phyloP scores from a whole-genome alignment of 1,284 basidiomycete genomes.

The Termitomyces sp. region DNA sequence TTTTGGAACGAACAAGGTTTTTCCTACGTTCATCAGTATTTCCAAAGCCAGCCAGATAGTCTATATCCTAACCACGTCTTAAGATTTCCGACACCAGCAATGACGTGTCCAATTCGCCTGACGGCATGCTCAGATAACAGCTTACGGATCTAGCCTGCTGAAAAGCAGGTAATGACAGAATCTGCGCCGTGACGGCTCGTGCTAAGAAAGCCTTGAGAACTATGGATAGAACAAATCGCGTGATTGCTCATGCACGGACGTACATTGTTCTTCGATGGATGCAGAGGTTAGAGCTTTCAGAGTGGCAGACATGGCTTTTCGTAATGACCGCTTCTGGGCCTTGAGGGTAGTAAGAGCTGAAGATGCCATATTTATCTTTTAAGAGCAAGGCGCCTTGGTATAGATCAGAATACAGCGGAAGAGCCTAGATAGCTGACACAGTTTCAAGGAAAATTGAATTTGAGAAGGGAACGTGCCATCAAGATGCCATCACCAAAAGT shows the following conservation, averaged over 20 bases:
- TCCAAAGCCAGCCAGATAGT: background rate
- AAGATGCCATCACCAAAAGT: no score
- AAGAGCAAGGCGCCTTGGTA: background rate
- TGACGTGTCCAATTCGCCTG: conserved; percentile 60
- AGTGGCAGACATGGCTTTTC: conserved; percentile 42
- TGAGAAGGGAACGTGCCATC: no score
- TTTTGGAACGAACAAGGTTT: conserved; percentile 67
- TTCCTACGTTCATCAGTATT: conserved; percentile 39
- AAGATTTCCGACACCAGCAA: conserved; percentile 44
- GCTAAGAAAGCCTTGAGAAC: conserved; percentile 35
- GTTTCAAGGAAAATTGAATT: background rate
- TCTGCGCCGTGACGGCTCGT: conserved; percentile 40
- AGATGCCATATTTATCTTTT: conserved; percentile 1
- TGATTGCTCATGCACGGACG: conserved; percentile 6
- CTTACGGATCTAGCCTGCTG: conserved; percentile 45
- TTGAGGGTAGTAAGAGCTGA: conserved; percentile 21
- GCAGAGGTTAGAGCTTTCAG: conserved; percentile 38
- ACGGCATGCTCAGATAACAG: conserved; percentile 77
- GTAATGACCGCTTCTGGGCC: conserved; percentile 48
- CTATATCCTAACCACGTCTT: conserved; percentile 28
- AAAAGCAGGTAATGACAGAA: conserved; percentile 50
- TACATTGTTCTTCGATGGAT: conserved; percentile 59
- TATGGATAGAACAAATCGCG: background rate
- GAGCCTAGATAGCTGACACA: no score
- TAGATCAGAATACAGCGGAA: background rate